phyloP scores from a whole-genome alignment of 208 protist genomes.

The Wallacemonas sp. region DNA sequence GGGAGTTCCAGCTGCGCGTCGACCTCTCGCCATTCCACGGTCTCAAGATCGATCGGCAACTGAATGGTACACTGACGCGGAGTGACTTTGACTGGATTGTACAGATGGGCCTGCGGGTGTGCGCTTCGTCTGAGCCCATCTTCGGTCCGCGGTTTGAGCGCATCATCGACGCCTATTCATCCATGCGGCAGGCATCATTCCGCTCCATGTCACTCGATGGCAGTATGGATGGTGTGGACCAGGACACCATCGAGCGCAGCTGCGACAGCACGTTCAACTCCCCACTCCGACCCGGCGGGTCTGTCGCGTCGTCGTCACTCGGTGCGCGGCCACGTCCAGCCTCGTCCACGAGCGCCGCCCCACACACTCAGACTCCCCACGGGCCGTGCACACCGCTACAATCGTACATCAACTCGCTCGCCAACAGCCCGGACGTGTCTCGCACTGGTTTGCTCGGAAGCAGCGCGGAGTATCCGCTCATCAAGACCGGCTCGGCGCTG shows the following conservation, averaged over 20 bases:
- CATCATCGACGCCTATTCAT: slow-evolving; percentile 7
- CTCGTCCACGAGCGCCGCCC: no score
- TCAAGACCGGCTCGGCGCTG: neutral
- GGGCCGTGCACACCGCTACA: neutral
- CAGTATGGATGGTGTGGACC: neutral
- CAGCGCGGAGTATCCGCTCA: neutral
- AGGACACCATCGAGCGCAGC: neutral
- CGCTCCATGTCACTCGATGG: neutral
- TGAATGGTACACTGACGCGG: slow-evolving; percentile 22
- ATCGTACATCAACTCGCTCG: slow-evolving; percentile 1
- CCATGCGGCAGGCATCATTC: neutral
- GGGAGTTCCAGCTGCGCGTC: slow-evolving; percentile 16
- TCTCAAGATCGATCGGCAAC: slow-evolving; percentile 17
- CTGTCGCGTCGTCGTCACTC: no score
- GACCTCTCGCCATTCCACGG: slow-evolving; percentile 26
- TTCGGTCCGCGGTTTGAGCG: slow-evolving; percentile 7
- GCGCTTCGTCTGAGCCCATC: neutral
- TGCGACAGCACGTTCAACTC: no score
- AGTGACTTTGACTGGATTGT: slow-evolving; percentile 43
- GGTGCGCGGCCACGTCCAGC: no score
- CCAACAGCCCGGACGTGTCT: neutral
- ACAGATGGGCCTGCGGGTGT: slow-evolving; percentile 17
- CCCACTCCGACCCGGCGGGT: no score
- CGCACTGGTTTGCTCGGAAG: neutral
- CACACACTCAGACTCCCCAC: neutral